phyloP scores from a whole-genome alignment of 164 flowering plant species.

The Magnolia sinica region DNA sequence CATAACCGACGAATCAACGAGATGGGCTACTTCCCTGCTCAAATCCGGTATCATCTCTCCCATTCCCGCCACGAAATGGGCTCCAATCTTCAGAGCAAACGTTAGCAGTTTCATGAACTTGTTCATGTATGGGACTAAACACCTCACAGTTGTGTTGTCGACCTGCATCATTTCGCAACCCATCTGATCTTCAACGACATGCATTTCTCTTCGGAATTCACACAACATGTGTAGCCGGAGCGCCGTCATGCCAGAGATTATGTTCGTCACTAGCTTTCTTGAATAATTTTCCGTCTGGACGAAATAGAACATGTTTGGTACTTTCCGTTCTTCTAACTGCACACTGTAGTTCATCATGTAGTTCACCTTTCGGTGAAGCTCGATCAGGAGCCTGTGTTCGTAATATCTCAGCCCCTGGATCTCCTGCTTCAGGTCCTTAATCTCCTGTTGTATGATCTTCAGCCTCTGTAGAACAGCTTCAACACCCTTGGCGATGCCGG shows the following conservation, averaged over 20 bases:
- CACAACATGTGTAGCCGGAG: conserved; percentile 87
- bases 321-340: conserved; percentile 81
- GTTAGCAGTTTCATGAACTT: conserved; percentile 87
- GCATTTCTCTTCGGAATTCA: conserved; percentile 79
- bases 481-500: conserved; percentile 92
- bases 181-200: conserved; percentile 81
- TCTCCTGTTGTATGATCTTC: conserved; percentile 81
- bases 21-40: conserved; percentile 70
- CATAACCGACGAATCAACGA: conserved; percentile 48
- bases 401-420: conserved; percentile 88
- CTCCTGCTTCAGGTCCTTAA: conserved; percentile 87
- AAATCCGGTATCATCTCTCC: conserved; percentile 93
- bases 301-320: conserved; percentile 89
- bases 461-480: conserved; percentile 77
- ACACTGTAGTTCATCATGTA: conserved; percentile 64
- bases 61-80: conserved; percentile 83
- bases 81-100: conserved; percentile 83
- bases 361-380: conserved; percentile 77
- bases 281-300: conserved; percentile 79
- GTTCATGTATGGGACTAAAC: conserved; percentile 77
- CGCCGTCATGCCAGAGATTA: conserved; percentile 80
- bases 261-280: conserved; percentile 63
- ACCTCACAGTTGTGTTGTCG: conserved; percentile 58
- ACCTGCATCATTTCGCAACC: conserved; percentile 90
- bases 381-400: conserved; percentile 67